Conservation (phyloP, 768 basidiomycete species). For the Coprinellus aureogranulatus region DNA sequence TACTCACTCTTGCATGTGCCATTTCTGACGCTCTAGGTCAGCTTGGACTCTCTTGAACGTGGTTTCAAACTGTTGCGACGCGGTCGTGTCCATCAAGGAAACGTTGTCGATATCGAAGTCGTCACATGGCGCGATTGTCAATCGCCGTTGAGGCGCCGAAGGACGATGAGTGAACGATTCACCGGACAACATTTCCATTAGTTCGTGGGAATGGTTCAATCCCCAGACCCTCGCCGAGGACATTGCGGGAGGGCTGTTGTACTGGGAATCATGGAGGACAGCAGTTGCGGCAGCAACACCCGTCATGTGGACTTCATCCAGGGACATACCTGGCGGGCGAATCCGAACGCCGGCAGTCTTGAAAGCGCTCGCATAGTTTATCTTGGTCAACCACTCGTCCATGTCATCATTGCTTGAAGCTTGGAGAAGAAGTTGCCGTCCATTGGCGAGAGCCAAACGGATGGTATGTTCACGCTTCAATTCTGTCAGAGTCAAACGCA, state of each 20-base stretch:
- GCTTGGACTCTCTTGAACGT: conserved; percentile 88
- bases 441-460: conserved; percentile 71
- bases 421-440: conserved; percentile 82
- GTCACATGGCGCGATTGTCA: conserved; percentile 28
- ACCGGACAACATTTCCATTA: conserved; percentile 42
- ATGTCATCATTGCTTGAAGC: conserved; percentile 65
- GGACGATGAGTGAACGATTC: conserved; percentile 20
- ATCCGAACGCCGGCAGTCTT: conserved; percentile 81
- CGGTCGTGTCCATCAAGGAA: conserved; percentile 49
- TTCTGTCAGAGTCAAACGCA: not conserved
- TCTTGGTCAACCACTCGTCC: conserved; percentile 86
- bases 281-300: conserved; percentile 86
- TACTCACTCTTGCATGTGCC: conserved; percentile 25
- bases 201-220: conserved; percentile 35
- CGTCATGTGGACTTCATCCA: conserved; percentile 69
- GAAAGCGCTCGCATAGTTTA: conserved; percentile 95
- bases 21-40: conserved; percentile 61
- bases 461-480: conserved; percentile 68
- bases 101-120: conserved; percentile 42
- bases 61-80: conserved; percentile 68
- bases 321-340: conserved; percentile 68
- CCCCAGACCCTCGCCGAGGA: conserved; percentile 40
- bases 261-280: conserved; percentile 68
- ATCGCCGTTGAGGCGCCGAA: conserved; percentile 22
- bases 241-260: conserved; percentile 26